Evolutionary conservation across 78 protist genomes (phyloP), one percentile per base, ranked within the genome.

Genomic region (Salpingoeca rosetta): DNA sequence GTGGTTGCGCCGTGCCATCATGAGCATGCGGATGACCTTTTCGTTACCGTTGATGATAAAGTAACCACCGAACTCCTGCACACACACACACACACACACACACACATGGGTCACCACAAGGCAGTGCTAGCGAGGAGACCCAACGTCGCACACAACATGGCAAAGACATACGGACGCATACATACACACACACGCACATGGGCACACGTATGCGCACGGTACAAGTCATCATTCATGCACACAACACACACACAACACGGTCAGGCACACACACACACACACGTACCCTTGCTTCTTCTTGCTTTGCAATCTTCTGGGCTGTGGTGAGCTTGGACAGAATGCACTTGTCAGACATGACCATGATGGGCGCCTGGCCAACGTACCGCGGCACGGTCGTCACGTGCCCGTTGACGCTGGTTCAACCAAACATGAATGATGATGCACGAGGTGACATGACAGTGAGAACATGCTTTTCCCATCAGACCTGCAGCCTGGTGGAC

Each of bases 51-150:
- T 89, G 80, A 91, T 51, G 80, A 98, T 89, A 83, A 96, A 97
- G 90, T 93, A 97, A 35, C 99, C 99, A 0, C 99, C 99, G 37
- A 80, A 3, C 80, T 96, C 97, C 76, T 82, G n/a, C 44, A n/a
- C n/a, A n/a, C n/a, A n/a, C n/a, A 76, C 37, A 1, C 37, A 76
- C 37, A 36, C 80, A 76, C 37, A 76, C 37, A 24, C 37, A 28
- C 79, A 76, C 37, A 76, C 37, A 76, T n/a, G n/a, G n/a, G n/a
- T n/a, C n/a, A n/a, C n/a, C n/a, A n/a, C n/a, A n/a, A n/a, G n/a
- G n/a, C n/a, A n/a, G n/a, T n/a, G n/a, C n/a, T n/a, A n/a, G n/a
- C n/a, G n/a, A n/a, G n/a, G n/a, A n/a, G n/a, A n/a, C n/a, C n/a
- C n/a, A n/a, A n/a, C n/a, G n/a, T n/a, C n/a, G 37, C 80, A 27